These are phyloP conservation scores for Leccinum barrowsii DNA, from an alignment of 768 basidiomycete genomes.

Conservation along the genomic window DNA sequence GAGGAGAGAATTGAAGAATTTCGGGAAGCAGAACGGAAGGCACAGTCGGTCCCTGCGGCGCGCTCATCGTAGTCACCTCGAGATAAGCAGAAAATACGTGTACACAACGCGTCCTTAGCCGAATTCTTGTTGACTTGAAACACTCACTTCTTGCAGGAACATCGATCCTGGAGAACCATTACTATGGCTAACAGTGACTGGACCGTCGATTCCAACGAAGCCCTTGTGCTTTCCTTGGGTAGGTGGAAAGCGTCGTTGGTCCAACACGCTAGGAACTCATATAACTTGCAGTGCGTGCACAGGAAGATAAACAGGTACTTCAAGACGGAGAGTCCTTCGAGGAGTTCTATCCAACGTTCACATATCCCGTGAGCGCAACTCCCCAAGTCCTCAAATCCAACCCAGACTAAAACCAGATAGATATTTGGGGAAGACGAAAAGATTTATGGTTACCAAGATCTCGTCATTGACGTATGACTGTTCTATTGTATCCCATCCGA, in stretches of 20 bases:
- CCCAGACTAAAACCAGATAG: slow-evolving; percentile 34
- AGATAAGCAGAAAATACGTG: slow-evolving; percentile 14
- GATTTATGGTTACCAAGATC: slow-evolving; percentile 88
- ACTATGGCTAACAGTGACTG: slow-evolving; percentile 46
- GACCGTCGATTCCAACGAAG: slow-evolving; percentile 78
- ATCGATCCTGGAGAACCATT: neutral
- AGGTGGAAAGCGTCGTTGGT: slow-evolving; percentile 4
- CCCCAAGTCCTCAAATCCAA: neutral
- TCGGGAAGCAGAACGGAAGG: slow-evolving; percentile 35
- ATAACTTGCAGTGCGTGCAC: slow-evolving; percentile 56
- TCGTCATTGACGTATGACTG: slow-evolving; percentile 72
- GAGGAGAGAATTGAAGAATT: slow-evolving; percentile 80
- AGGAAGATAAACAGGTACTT: slow-evolving; percentile 57
- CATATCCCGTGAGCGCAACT: slow-evolving; percentile 76
- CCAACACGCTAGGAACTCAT: slow-evolving; percentile 1
- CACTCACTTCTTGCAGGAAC: neutral
- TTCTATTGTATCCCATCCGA: neutral
- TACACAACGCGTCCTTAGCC: slow-evolving; percentile 27
- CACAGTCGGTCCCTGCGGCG: slow-evolving; percentile 27
- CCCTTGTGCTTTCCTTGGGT: slow-evolving; percentile 75
- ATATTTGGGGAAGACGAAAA: slow-evolving; percentile 97
- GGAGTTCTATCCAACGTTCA: slow-evolving; percentile 83
- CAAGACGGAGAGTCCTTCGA: slow-evolving; percentile 56
- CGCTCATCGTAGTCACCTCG: slow-evolving; percentile 20
- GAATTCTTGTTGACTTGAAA: neutral